A percentile compares a stretch with the other conserved stretches of the same genome.
Evolutionary conservation across 257 asterid species (phyloP).

Genomic region (Avicennia marina): DNA sequence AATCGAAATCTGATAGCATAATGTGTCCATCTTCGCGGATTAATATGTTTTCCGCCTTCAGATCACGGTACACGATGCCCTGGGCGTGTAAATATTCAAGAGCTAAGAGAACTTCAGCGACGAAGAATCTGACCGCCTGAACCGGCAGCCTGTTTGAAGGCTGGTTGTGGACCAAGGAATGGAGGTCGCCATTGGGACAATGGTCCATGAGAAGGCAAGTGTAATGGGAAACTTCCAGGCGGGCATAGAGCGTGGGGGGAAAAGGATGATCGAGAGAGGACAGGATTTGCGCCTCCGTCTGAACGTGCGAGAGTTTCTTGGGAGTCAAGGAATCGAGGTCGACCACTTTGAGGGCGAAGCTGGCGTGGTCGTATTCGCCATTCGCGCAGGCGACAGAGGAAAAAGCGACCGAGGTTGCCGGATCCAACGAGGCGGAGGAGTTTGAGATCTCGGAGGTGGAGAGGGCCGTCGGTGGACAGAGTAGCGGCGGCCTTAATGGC

Average conservation of each 20-base stretch:
- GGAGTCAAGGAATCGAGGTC: conserved; percentile 57
- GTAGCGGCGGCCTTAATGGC: conserved; percentile 72
- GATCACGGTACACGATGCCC: conserved; percentile 83
- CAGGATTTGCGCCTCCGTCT: conserved; percentile 70
- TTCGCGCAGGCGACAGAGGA: conserved; percentile 82
- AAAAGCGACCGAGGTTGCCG: conserved; percentile 91
- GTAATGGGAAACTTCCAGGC: conserved; percentile 74
- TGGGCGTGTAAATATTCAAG: conserved; percentile 67
- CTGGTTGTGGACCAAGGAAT: conserved; percentile 68
- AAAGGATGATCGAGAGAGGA: conserved; percentile 77
- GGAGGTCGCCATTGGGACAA: conserved; percentile 83
- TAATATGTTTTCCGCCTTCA: conserved; percentile 74
- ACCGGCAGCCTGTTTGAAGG: conserved; percentile 42
- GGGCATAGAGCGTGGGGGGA: conserved; percentile 85
- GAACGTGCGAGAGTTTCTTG: conserved; percentile 68
- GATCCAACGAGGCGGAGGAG: conserved; percentile 80
- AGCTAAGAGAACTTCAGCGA: conserved; percentile 65
- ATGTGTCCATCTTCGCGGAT: conserved; percentile 81
- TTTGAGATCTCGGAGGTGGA: conserved; percentile 85
- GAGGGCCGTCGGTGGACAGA: conserved; percentile 57
- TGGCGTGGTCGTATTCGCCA: conserved; percentile 77
- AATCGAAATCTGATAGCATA: conserved; percentile 81
- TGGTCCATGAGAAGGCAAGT: conserved; percentile 73
- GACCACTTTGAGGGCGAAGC: conserved; percentile 80
- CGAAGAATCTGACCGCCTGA: conserved; percentile 65